Evolutionary conservation across 2,329 filamentous ascomycete species (phyloP).

Genomic region (Penicillium sp.): DNA sequence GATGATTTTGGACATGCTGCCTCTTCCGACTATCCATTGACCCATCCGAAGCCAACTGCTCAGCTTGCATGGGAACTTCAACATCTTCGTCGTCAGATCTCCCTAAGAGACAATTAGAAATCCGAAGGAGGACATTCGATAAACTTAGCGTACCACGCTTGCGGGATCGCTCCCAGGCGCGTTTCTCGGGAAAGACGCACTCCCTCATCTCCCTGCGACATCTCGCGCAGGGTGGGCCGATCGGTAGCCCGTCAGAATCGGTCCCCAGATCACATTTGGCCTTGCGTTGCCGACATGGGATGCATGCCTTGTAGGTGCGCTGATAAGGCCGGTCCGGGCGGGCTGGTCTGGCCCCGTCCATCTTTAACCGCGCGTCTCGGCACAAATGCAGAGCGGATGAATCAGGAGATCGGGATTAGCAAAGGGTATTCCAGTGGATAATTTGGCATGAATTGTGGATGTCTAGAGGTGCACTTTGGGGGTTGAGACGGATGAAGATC

Average conservation of each 20-base stretch:
- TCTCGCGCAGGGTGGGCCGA: constrained; percentile 46
- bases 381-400: constrained; percentile 8
- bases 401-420: constrained; percentile 11
- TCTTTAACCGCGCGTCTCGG: constrained; percentile 15
- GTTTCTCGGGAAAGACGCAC: constrained; percentile 48
- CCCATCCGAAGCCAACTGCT: constrained; percentile 3
- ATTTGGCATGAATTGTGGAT: constrained; percentile 13
- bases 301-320: constrained; percentile 56
- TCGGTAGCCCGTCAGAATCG: constrained; percentile 39
- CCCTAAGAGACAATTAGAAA: constrained; percentile 16
- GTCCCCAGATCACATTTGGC: constrained; percentile 51
- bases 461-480: constrained; percentile 1
- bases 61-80: constrained; percentile 5
- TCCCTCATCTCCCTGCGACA: constrained; percentile 52
- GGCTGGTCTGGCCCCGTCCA: constrained; percentile 24
- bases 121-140: background rate
- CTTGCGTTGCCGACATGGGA: constrained; percentile 53
- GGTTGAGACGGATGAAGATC: background rate
- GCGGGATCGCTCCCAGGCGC: constrained; percentile 41
- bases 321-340: constrained; percentile 44
- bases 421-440: constrained; percentile 16
- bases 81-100: constrained; percentile 15
- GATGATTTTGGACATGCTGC: constrained; percentile 4
- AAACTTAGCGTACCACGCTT: constrained; percentile 29
- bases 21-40: constrained; percentile 6